Base-by-base conservation (phyloP, 495 filamentous ascomycete species). In the Pyronema omphalodes region DNA sequence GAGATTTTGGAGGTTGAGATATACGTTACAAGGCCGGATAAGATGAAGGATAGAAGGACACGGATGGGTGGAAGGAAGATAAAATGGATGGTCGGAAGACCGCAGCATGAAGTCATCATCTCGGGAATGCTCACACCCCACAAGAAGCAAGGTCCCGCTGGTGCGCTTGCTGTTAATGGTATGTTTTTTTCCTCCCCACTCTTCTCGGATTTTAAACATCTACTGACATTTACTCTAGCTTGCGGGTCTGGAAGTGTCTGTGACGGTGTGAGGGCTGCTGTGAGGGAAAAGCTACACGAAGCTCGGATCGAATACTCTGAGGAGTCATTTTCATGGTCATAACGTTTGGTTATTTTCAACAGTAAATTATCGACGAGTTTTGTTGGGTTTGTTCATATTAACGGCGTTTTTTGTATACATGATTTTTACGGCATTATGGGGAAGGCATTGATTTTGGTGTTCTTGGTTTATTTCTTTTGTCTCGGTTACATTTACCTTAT, bases 281-380 rank as follows among this genome's bases (percentile, higher is more conserved):
- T 84, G 44, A 73, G 88, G 44, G 75, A 71, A 55, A 71, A 79
- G 59, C 79, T 89, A 62, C 71, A 73, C 44, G 54, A 62, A 41
- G 72, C 74, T 37, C 80, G 79, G 52, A 71, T 95, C 15, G 85
- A 93, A 61, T 88, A 88, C 59, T 70, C 86, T 37, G 86, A 95
- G 68, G 87, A 96, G 68, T 80, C 77, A 52, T 94, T 94, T 68
- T 83, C 83, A 1, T 95, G 88, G 88, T 95, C 51, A n/a, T 53
- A 53, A 37, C 23, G 23, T 5, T 29, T 29, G 5, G 23, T 5
- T 29, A 5, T 29, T 29, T 29, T 29, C 23, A 29, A 29, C 23
- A 29, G 23, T 29, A 2, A 29, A 29, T 29, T 29, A 29, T 29
- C 23, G 23, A 29, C 23, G 23, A 29, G 23, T 29, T 29, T 29